phyloP scores from a whole-genome alignment of 192 early-diverging fungal species.

The Phycomyces nitens region DNA sequence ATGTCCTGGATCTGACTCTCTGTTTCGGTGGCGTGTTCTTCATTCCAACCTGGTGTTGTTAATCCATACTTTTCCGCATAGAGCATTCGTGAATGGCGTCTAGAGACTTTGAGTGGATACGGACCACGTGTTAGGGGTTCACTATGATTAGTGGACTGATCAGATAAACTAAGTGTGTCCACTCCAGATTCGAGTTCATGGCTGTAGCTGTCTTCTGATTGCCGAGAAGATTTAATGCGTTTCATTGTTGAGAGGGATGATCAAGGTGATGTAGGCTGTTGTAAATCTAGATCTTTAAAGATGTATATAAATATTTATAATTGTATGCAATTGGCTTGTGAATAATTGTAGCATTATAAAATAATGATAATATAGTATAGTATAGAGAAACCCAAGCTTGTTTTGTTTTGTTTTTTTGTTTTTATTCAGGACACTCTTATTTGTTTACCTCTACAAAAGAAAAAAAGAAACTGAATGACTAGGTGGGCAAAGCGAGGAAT shows the following conservation, averaged over 20 bases:
- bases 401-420: too few species aligned
- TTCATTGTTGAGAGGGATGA: neutral
- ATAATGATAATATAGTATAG: too few species aligned
- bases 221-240: neutral
- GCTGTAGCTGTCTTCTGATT: neutral
- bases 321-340: too few species aligned
- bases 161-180: neutral
- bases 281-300: too few species aligned
- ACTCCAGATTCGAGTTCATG: neutral
- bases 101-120: neutral
- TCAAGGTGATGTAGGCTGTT: neutral
- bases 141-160: neutral
- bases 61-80: conserved; percentile 30
- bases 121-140: neutral
- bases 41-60: conserved; percentile 19
- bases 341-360: too few species aligned
- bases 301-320: too few species aligned
- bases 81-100: conserved; percentile 21
- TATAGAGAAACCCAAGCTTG: too few species aligned
- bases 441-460: too few species aligned
- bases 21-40: neutral
- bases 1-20: neutral
- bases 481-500: neutral
- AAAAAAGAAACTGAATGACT: too few species aligned
- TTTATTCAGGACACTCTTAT: too few species aligned